A percentile compares a stretch with the other conserved stretches of the same genome.
These are phyloP conservation scores for Diaporthe vaccinii DNA, from an alignment of 2,329 filamentous ascomycete species.

Conservation along the genomic window DNA sequence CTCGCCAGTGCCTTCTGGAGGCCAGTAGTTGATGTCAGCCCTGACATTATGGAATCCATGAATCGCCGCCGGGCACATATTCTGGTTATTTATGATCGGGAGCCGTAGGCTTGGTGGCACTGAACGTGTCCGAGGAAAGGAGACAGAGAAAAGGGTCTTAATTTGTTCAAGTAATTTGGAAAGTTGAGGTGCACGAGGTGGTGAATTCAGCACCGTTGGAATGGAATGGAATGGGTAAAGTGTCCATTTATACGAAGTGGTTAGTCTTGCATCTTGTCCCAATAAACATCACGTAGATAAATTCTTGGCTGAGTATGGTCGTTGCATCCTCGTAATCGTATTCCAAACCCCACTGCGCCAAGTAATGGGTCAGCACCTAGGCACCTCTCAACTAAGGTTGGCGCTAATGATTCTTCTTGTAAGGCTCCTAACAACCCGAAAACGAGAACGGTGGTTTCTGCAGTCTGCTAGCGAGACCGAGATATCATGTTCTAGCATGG, in stretches of 20 bases:
- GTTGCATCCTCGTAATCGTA: not conserved
- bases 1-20: slow-evolving; percentile 3
- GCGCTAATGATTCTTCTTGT: not conserved
- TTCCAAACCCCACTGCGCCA: no score
- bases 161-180: no score
- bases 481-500: not conserved
- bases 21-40: slow-evolving; percentile 20
- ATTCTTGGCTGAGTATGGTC: not conserved
- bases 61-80: not conserved
- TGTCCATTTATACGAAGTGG: not conserved
- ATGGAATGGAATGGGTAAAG: not conserved
- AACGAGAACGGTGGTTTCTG: not conserved
- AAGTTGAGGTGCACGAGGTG: not conserved
- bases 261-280: not conserved
- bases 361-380: not conserved
- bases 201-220: not conserved
- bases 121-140: not conserved
- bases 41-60: not conserved
- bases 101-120: no score
- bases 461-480: not conserved
- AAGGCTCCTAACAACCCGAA: not conserved
- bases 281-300: not conserved
- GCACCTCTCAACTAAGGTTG: not conserved
- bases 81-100: not conserved
- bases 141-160: no score